Evolutionary conservation across 148 eudicot genomes (phyloP), one percentile per base, ranked within the genome.

Genomic region (Rheum nobile): DNA sequence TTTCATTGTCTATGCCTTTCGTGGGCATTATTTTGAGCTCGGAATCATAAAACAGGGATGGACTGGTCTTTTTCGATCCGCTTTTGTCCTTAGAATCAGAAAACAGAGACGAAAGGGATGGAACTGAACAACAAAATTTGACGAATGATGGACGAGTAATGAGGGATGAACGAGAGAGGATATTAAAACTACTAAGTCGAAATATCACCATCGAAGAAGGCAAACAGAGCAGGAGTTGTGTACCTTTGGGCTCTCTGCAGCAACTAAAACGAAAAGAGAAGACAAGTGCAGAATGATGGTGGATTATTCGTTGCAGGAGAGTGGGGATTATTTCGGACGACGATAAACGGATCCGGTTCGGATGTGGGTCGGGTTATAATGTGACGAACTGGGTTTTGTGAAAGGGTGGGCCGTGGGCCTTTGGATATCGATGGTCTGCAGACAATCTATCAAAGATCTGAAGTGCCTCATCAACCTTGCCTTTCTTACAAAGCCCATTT

Each of bases 401-500:
- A 22, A 21, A 6, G 12, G 12, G 61, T 22, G 28, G 61, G 50
- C 50, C n/a, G 12, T 54, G 61, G 37, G 4, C 37, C 37, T 4
- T n/a, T n/a, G 79, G 67, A 79, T 59, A 79, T 71, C 50, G 82
- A 46, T 78, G 44, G 16, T 82, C 77, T 26, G 78, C 80, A 75
- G 72, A 70, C 83, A 87, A 82, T 47, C 71, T 65, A 68, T 77
- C 71, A 48, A 83, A 86, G 70, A 91, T 80, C 67, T 63, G 75
- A 77, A 84, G 17, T 48, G 94, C 94, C 76, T 78, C 87, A 29
- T 89, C 82, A 75, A 85, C 74, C 72, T 82, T 82, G 65, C 89
- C 89, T 75, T 67, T 65, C n/a, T 81, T 83, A 78, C 87, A 89
- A 37, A 91, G 83, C 16, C 85, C 92, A 71, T 26, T 80, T 19